A percentile compares a stretch with the other conserved stretches of the same genome.
These are phyloP conservation scores for Psilocybe azurescens DNA, from an alignment of 768 basidiomycete species.

Conservation along the genomic window DNA sequence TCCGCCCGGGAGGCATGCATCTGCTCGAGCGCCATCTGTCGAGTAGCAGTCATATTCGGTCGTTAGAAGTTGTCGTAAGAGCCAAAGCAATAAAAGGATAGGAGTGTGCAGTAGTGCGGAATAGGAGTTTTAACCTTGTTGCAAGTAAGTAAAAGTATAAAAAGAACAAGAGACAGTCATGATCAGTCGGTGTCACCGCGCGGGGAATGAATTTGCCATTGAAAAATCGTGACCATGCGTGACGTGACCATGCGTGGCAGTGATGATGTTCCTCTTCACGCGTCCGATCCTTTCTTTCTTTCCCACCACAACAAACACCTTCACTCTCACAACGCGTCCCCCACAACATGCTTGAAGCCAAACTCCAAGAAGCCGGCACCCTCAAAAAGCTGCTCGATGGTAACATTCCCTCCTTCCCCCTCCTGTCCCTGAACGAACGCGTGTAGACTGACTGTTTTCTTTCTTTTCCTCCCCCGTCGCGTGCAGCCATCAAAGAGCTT, in stretches of 20 bases:
- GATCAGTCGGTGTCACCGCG: no score
- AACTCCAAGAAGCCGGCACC: slow-evolving; percentile 83
- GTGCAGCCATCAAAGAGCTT: slow-evolving; percentile 92
- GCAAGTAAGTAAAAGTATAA: no score
- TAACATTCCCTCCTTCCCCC: slow-evolving; percentile 28
- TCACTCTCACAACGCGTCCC: slow-evolving; percentile 14
- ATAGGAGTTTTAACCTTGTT: background rate
- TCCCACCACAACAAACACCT: background rate
- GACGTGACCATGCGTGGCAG: slow-evolving; percentile 28
- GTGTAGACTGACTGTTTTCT: background rate
- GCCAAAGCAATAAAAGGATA: background rate
- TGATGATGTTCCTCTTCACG: slow-evolving; percentile 39
- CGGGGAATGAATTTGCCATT: no score
- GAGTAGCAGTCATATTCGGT: background rate
- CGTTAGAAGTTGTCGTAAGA: background rate
- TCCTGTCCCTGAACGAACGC: no score
- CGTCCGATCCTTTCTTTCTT: slow-evolving; percentile 26
- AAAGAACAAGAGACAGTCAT: no score
- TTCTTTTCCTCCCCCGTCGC: slow-evolving; percentile 7
- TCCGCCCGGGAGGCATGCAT: slow-evolving; percentile 43
- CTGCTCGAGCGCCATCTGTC: slow-evolving; percentile 16
- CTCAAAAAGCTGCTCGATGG: slow-evolving; percentile 95
- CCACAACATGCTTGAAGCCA: slow-evolving; percentile 85
- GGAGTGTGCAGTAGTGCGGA: slow-evolving; percentile 1
- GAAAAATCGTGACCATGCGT: slow-evolving; percentile 4